Percentiles rank a stretch among this genome's conserved stretches.
phyloP scores from a whole-genome alignment of 176 grass and related monocot species.

The Aegilops tauschii region DNA sequence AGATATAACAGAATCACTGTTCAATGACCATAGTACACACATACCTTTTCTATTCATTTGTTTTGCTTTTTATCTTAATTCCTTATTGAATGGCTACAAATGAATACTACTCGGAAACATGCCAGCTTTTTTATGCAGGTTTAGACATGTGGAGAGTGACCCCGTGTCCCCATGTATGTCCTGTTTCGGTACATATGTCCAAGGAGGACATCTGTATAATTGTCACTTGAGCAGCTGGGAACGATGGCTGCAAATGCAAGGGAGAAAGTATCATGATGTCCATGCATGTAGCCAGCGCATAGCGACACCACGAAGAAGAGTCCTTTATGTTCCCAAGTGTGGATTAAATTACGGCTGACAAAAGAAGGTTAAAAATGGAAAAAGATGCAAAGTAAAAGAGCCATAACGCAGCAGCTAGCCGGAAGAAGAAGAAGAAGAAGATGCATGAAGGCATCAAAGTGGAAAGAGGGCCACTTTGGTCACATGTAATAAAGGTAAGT shows the following conservation, averaged over 20 bases:
- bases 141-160: constrained; percentile 8
- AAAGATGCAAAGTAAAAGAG: constrained; percentile 37
- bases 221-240: background rate
- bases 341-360: constrained; percentile 10
- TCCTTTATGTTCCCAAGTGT: constrained; percentile 26
- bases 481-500: background rate
- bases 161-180: background rate
- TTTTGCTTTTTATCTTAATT: background rate
- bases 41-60: background rate
- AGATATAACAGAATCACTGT: background rate
- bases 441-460: constrained; percentile 24
- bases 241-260: background rate
- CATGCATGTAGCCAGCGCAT: background rate
- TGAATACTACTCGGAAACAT: constrained; percentile 1
- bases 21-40: background rate
- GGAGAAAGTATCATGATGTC: background rate
- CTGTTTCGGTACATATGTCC: background rate
- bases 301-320: constrained; percentile 5
- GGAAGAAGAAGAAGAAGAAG: constrained; percentile 1
- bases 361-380: background rate
- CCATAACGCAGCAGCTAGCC: background rate
- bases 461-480: constrained; percentile 24
- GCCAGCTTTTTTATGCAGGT: background rate
- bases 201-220: background rate
- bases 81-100: background rate